A percentile compares a stretch with the other conserved stretches of the same genome.
Conservation (phyloP, 805 yeast genomes). For the Nakazawaea laoshanensis region DNA sequence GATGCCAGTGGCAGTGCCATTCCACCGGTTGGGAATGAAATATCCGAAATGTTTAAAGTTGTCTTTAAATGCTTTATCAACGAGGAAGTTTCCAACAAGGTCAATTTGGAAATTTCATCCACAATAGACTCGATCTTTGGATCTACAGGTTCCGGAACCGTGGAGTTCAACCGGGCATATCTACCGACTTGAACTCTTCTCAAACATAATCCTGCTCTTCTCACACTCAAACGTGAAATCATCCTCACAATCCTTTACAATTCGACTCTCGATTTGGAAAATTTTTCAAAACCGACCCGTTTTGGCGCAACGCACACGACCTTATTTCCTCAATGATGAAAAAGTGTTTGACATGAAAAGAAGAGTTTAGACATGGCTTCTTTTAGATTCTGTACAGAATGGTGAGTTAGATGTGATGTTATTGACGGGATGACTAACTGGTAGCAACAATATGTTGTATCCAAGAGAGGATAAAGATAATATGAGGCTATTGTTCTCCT, state of each 20-base stretch:
- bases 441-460: conserved; percentile 90
- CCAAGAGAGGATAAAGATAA: conserved; percentile 89
- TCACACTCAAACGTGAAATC: too few species aligned
- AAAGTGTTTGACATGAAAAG: neutral
- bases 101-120: conserved; percentile 81
- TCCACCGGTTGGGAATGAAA: conserved; percentile 71
- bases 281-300: neutral
- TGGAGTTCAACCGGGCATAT: conserved; percentile 34
- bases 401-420: conserved; percentile 24
- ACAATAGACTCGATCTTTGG: conserved; percentile 86
- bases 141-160: conserved; percentile 51
- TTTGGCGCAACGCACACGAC: neutral
- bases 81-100: conserved; percentile 88
- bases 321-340: too few species aligned
- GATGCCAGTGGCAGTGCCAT: conserved; percentile 59
- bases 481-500: conserved; percentile 72
- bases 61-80: conserved; percentile 73
- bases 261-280: too few species aligned
- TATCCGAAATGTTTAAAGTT: conserved; percentile 88
- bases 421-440: neutral
- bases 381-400: conserved; percentile 91
- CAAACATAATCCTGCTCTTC: too few species aligned
- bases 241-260: too few species aligned
- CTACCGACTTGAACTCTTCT: too few species aligned
- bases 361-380: conserved; percentile 60